Base-by-base conservation (phyloP, 495 filamentous ascomycete genomes). In the Xylaria intraflava region DNA sequence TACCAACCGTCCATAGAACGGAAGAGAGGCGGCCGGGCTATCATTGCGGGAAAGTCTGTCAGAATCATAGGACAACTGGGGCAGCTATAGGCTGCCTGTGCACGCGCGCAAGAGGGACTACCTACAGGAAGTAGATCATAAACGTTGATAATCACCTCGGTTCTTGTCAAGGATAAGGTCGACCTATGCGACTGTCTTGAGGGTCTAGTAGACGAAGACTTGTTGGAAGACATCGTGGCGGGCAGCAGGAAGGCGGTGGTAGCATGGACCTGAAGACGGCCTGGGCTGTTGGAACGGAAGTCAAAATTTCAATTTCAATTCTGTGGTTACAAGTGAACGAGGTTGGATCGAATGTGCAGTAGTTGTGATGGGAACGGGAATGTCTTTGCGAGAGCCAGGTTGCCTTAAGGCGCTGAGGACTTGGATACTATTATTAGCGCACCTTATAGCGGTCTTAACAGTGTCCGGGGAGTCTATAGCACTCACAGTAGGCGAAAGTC, bases 121-220 rank as follows among this genome's bases (percentile, higher is more conserved):
- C 35, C 58, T 75, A 87, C 83, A 11, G 86, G 84, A 22, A 90
- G 73, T 8, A 89, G 73, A 63, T 91, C 87, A 64, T 91, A 91
- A 60, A 88, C 83, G 62, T 90, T 83, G 62, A 91, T 89, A n/a
- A 79, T 58, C 10, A 91, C 76, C 62, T 87, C 80, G 9, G 84
- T 90, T 57, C 84, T 86, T 46, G 80, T 78, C 29, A 83, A 61
- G 2, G 82, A 82, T 38, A 79, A 60, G 5, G 81, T 85, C 30
- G 78, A 78, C 26, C 81, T 69, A 53, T 80, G 80, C 14, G 77
- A 74, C 39, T 70, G 64, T 56, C 67, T 67, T 10, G 61, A 64
- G 3, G 58, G 39, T 40, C 58, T 60, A 27, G 51, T 51, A 29
- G 70, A 64, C 19, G 74, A 63, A 22, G 66, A 60, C 38, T 69